A percentile compares a stretch with the other conserved stretches of the same genome.
phyloP scores from a whole-genome alignment of 2,329 filamentous ascomycete species.

The Talaromyces sp. region DNA sequence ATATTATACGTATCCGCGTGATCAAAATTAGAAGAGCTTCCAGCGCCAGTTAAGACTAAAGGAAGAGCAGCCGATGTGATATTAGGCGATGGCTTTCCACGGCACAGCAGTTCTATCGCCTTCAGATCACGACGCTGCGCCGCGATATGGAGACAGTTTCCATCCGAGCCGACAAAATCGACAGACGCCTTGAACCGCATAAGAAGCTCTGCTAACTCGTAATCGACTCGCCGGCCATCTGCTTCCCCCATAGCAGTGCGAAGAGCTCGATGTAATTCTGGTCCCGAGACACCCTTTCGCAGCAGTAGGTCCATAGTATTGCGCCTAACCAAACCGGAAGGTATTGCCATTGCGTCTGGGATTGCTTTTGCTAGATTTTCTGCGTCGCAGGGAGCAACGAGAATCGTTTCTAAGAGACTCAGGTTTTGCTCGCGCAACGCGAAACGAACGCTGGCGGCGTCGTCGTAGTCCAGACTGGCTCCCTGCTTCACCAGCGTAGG shows the following conservation, averaged over 20 bases:
- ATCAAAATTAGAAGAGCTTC: not conserved
- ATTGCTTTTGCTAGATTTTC: not conserved
- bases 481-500: not conserved
- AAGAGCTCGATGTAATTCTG: not conserved
- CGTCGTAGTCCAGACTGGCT: not conserved
- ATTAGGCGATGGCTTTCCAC: not conserved
- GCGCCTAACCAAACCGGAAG: not conserved
- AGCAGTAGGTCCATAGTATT: not conserved
- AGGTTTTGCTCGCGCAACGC: not conserved
- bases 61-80: not conserved
- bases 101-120: not conserved
- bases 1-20: not conserved
- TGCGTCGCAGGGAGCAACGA: not conserved
- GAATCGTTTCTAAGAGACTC: not conserved
- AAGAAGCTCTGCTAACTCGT: not conserved
- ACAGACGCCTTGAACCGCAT: slow-evolving; percentile 3
- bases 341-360: slow-evolving; percentile 4
- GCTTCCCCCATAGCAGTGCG: not conserved
- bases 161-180: not conserved
- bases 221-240: not conserved
- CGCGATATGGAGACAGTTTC: not conserved
- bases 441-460: not conserved
- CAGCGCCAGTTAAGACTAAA: not conserved
- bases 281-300: not conserved
- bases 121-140: not conserved